Percentiles rank a stretch among this genome's conserved stretches.
Evolutionary conservation across 2,329 filamentous ascomycete genomes (phyloP).

Genomic region (Dothidotthia symphoricarpi): DNA sequence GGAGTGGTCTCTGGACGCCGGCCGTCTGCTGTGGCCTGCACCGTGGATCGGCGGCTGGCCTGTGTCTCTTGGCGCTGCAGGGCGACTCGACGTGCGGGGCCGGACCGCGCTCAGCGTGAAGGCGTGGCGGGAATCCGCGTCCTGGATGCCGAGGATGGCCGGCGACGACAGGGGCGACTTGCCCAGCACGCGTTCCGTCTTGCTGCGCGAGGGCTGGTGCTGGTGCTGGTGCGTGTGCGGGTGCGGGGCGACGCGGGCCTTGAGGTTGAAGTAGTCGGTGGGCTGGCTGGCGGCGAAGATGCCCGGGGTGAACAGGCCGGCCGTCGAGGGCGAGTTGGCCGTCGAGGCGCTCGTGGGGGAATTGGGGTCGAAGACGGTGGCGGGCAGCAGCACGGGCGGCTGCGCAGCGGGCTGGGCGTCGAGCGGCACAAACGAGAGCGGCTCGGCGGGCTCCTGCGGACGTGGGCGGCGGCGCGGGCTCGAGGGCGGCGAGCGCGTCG

Average conservation of each 20-base stretch:
- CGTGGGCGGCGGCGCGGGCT: conserved; percentile 31
- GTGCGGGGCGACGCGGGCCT: conserved; percentile 19
- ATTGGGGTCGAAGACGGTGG: conserved; percentile 40
- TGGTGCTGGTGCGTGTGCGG: conserved; percentile 9
- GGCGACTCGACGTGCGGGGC: conserved; percentile 22
- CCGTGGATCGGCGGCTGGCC: conserved; percentile 21
- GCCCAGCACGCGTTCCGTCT: conserved; percentile 29
- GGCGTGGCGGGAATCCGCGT: conserved; percentile 34
- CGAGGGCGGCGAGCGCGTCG: conserved; percentile 32
- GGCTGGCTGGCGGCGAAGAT: conserved; percentile 23
- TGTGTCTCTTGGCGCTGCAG: conserved; percentile 19
- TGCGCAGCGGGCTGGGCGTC: conserved; percentile 22
- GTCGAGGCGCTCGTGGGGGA: conserved; percentile 34
- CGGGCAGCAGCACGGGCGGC: conserved; percentile 31
- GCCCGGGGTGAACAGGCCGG: conserved; percentile 36
- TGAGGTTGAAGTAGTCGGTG: conserved; percentile 43
- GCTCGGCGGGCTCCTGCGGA: conserved; percentile 24
- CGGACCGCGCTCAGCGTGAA: conserved; percentile 19
- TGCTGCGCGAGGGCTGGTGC: conserved; percentile 32
- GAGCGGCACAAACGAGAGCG: too few relatives aligned
- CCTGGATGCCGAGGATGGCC: conserved; percentile 30
- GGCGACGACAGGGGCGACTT: conserved; percentile 39
- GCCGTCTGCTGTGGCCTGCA: neutral
- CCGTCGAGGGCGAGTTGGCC: conserved; percentile 34
- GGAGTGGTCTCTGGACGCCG: conserved; percentile 7